Conservation (phyloP, 176 grass and related monocot species). For the Carex pumila region DNA sequence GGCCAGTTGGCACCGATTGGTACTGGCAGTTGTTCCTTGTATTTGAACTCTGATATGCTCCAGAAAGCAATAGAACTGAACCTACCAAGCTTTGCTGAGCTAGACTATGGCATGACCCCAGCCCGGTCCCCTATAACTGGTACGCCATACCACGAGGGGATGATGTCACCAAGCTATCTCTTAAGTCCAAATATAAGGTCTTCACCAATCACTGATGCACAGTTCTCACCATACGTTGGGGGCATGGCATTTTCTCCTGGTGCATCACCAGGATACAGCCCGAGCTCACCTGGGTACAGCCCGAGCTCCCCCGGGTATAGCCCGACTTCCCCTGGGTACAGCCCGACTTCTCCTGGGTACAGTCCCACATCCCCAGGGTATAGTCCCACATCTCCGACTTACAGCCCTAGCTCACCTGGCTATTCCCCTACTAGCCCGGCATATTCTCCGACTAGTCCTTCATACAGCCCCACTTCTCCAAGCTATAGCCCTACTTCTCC, state of each 20-base stretch:
- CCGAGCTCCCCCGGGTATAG: slow-evolving; percentile 72
- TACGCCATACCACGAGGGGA: slow-evolving; percentile 86
- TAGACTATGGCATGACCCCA: slow-evolving; percentile 81
- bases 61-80: slow-evolving; percentile 97
- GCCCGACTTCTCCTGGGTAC: slow-evolving; percentile 62
- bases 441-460: slow-evolving; percentile 79
- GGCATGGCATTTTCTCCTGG: slow-evolving; percentile 80
- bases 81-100: slow-evolving; percentile 74
- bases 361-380: slow-evolving; percentile 61
- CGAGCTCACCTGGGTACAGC: slow-evolving; percentile 62
- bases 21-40: slow-evolving; percentile 69
- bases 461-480: slow-evolving; percentile 76
- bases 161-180: slow-evolving; percentile 94
- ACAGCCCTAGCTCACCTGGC: slow-evolving; percentile 63
- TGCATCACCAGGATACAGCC: slow-evolving; percentile 83
- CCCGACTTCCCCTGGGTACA: slow-evolving; percentile 56
- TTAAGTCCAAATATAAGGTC: slow-evolving; percentile 80
- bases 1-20: slow-evolving; percentile 91
- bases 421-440: slow-evolving; percentile 81
- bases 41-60: slow-evolving; percentile 91
- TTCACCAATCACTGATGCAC: slow-evolving; percentile 81
- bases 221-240: slow-evolving; percentile 90
- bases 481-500: slow-evolving; percentile 83
- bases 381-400: slow-evolving; percentile 44
- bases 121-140: slow-evolving; percentile 57